Conservation (phyloP, 2,329 filamentous ascomycete genomes). For the Uncinocarpus reesii region DNA sequence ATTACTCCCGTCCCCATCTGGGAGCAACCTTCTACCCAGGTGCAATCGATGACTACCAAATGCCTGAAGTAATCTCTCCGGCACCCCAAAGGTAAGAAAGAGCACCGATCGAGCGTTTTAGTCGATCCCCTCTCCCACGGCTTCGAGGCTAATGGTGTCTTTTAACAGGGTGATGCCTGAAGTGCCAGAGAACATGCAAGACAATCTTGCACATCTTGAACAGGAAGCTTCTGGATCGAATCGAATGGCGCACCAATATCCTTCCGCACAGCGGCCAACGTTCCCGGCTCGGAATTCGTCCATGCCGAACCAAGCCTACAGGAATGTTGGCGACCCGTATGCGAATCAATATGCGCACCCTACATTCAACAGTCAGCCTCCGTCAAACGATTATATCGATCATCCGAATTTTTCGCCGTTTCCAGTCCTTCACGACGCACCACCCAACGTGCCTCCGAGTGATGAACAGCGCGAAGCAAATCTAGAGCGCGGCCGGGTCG, state of each 20-base stretch:
- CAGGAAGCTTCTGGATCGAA: constrained; percentile 53
- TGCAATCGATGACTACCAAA: constrained; percentile 57
- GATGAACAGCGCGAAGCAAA: constrained; percentile 91
- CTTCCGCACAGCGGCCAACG: constrained; percentile 26
- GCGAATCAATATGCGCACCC: constrained; percentile 36
- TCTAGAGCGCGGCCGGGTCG: constrained; percentile 69
- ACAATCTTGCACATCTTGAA: constrained; percentile 85
- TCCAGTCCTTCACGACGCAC: constrained; percentile 65
- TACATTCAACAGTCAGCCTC: constrained; percentile 24
- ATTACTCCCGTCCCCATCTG: constrained; percentile 35
- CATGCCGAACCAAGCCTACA: constrained; percentile 21
- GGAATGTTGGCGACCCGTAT: constrained; percentile 10
- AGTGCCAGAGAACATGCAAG: constrained; percentile 92
- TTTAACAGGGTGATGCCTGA: constrained; percentile 73
- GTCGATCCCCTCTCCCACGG: constrained; percentile 11
- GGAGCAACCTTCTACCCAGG: constrained; percentile 60
- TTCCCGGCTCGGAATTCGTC: constrained; percentile 32
- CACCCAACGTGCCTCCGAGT: constrained; percentile 81
- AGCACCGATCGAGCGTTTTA: background rate
- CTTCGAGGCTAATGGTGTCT: constrained; percentile 7
- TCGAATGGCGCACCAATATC: constrained; percentile 32
- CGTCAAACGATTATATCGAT: constrained; percentile 35
- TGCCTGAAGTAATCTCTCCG: constrained; percentile 59
- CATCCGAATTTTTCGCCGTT: constrained; percentile 83
- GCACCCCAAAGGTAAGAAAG: constrained; percentile 56